Conservation (phyloP, 2,329 filamentous ascomycete genomes). For the Daldinia sp. region DNA sequence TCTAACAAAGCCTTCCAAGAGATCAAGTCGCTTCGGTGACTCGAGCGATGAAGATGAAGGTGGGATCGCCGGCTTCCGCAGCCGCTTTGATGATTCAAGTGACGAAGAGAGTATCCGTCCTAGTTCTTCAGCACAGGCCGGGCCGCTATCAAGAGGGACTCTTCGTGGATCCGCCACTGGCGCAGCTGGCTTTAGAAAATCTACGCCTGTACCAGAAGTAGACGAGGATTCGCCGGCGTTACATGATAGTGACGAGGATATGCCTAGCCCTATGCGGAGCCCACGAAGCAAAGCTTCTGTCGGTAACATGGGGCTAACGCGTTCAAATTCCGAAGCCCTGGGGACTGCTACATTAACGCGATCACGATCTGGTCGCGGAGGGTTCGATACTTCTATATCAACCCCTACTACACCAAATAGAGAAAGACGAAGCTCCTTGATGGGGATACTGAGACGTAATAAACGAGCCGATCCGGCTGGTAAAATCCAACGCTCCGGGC, state of each 20-base stretch:
- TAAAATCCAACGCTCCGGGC: slow-evolving; percentile 66
- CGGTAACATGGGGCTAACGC: slow-evolving; percentile 26
- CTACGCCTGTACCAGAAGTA: slow-evolving; percentile 68
- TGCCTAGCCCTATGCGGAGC: slow-evolving; percentile 48
- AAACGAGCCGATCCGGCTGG: slow-evolving; percentile 63
- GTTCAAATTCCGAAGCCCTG: slow-evolving; percentile 45
- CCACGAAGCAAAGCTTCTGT: slow-evolving; percentile 42
- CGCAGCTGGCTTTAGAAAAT: slow-evolving; percentile 64
- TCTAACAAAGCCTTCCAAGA: slow-evolving; percentile 43
- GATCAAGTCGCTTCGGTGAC: slow-evolving; percentile 67
- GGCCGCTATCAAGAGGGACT: slow-evolving; percentile 49
- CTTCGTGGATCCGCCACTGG: slow-evolving; percentile 50
- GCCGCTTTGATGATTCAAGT: slow-evolving; percentile 78
- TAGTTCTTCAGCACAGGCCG: slow-evolving; percentile 49
- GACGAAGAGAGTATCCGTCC: slow-evolving; percentile 67
- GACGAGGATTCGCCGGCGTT: slow-evolving; percentile 67
- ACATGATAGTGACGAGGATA: slow-evolving; percentile 67
- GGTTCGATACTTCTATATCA: slow-evolving; percentile 35
- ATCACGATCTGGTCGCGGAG: slow-evolving; percentile 47
- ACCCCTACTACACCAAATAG: slow-evolving; percentile 49
- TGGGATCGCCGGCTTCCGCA: slow-evolving; percentile 57
- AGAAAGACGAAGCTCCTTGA: slow-evolving; percentile 62
- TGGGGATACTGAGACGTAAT: slow-evolving; percentile 73
- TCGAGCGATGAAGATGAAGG: slow-evolving; percentile 71
- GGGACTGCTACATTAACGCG: slow-evolving; percentile 49